Percentiles rank a stretch among this genome's conserved stretches.
Conservation (phyloP, 257 asterid species). For the Nicotiana undulata region DNA sequence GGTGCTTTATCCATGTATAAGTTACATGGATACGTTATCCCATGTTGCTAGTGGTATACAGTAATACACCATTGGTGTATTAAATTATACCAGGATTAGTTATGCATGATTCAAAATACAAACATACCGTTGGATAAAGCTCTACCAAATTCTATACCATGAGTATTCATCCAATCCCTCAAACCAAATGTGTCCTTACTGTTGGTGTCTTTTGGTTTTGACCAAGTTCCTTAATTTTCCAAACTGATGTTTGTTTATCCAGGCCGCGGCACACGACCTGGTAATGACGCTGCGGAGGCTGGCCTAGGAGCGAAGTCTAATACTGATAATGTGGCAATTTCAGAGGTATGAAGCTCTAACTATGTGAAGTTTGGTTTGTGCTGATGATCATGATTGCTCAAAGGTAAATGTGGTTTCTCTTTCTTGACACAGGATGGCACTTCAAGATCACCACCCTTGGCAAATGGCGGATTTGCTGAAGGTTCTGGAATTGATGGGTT, state of each 20-base stretch:
- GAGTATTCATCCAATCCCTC: too few relatives aligned
- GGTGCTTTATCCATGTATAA: too few relatives aligned
- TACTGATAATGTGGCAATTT: conserved; percentile 30
- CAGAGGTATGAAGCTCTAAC: conserved; percentile 43
- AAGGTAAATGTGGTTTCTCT: neutral
- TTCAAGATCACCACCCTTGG: conserved; percentile 27
- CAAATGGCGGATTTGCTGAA: conserved; percentile 46
- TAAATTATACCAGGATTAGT: too few relatives aligned
- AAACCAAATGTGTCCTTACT: neutral
- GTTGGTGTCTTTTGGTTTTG: neutral
- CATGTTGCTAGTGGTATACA: too few relatives aligned
- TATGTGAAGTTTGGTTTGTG: neutral
- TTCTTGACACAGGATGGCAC: conserved; percentile 33
- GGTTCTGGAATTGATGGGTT: conserved; percentile 37
- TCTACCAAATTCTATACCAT: too few relatives aligned
- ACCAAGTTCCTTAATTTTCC: neutral
- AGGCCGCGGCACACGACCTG: conserved; percentile 45
- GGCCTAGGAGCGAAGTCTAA: conserved; percentile 36
- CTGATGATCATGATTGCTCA: conserved; percentile 6
- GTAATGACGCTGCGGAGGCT: conserved; percentile 41
- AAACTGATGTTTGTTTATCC: conserved; percentile 15
- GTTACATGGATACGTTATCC: too few relatives aligned
- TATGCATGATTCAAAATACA: too few relatives aligned
- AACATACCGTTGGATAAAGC: too few relatives aligned
- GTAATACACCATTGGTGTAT: too few relatives aligned